A percentile compares a stretch with the other conserved stretches of the same genome.
phyloP scores from a whole-genome alignment of 192 early-diverging fungal species.

The Dispira simplex region DNA sequence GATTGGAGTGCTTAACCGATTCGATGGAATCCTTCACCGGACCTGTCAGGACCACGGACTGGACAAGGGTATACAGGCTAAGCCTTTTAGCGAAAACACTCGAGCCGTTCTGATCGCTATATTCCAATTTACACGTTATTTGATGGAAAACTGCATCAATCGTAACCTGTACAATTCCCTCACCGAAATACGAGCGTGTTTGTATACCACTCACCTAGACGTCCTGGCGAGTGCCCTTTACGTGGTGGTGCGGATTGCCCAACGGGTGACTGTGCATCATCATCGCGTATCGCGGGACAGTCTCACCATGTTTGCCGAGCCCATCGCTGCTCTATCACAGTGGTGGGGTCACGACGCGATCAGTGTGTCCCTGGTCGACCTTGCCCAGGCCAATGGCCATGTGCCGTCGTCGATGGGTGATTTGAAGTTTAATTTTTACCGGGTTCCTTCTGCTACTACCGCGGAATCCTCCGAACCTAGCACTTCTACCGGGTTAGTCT shows the following conservation, averaged over 20 bases:
- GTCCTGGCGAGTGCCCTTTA: conserved; percentile 63
- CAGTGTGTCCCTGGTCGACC: conserved; percentile 28
- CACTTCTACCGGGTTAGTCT: conserved; percentile 35
- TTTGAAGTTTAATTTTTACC: conserved; percentile 50
- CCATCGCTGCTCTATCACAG: conserved; percentile 38
- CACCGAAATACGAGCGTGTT: conserved; percentile 62
- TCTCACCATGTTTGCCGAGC: conserved; percentile 38
- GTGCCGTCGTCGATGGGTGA: conserved; percentile 23
- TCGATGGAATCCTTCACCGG: conserved; percentile 64
- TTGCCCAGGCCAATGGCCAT: conserved; percentile 21
- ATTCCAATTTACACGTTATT: conserved; percentile 52
- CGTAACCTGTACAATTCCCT: conserved; percentile 81
- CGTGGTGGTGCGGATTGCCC: conserved; percentile 74
- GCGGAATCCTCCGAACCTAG: conserved; percentile 7
- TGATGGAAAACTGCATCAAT: conserved; percentile 93
- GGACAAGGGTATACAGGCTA: conserved; percentile 37
- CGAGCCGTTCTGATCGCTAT: conserved; percentile 47
- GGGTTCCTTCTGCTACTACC: conserved; percentile 16
- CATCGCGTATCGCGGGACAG: conserved; percentile 33
- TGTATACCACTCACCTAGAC: conserved; percentile 67
- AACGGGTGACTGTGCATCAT: conserved; percentile 77
- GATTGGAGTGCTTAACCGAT: conserved; percentile 86
- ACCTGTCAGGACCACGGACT: conserved; percentile 47
- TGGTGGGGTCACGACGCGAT: conserved; percentile 40
- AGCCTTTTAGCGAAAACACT: conserved; percentile 33